These are phyloP conservation scores for Delitschia confertaspora DNA, from an alignment of 495 filamentous ascomycete genomes.

Conservation along the genomic window DNA sequence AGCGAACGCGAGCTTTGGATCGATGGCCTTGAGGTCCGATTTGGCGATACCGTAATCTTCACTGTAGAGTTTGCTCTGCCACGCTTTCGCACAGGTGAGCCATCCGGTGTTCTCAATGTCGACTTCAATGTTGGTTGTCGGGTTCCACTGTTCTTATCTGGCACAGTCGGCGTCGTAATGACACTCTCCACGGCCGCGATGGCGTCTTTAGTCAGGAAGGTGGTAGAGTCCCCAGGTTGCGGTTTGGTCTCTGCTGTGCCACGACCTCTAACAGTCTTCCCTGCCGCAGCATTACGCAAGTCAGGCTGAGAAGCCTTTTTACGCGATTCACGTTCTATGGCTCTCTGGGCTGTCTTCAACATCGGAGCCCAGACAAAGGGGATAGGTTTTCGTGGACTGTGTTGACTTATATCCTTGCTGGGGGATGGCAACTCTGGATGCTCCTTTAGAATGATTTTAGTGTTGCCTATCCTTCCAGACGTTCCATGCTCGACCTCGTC, in stretches of 20 bases:
- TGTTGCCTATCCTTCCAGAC: too few relatives aligned
- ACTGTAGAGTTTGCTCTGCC: neutral
- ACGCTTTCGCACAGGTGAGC: neutral
- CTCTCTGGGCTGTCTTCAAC: constrained; percentile 14
- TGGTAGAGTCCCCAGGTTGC: constrained; percentile 2
- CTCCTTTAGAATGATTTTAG: too few relatives aligned
- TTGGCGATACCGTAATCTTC: constrained; percentile 9
- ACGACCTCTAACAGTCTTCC: constrained; percentile 8
- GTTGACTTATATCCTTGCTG: too few relatives aligned
- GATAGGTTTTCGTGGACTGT: constrained; percentile 16
- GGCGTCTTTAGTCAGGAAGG: constrained; percentile 13
- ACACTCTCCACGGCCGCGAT: constrained; percentile 9
- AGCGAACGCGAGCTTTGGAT: too few relatives aligned
- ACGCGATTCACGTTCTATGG: constrained; percentile 11
- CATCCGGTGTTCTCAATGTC: constrained; percentile 2
- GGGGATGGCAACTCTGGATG: too few relatives aligned
- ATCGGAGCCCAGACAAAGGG: constrained; percentile 4
- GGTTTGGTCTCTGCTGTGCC: constrained; percentile 6
- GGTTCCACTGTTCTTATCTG: too few relatives aligned
- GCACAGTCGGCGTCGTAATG: neutral
- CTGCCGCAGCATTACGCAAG: neutral
- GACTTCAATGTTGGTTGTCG: constrained; percentile 4
- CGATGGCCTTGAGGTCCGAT: neutral
- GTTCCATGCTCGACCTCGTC: too few relatives aligned
- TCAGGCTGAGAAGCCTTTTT: constrained; percentile 8